Evolutionary conservation across 768 basidiomycete genomes (phyloP).

Genomic region (Agaricus bisporus): DNA sequence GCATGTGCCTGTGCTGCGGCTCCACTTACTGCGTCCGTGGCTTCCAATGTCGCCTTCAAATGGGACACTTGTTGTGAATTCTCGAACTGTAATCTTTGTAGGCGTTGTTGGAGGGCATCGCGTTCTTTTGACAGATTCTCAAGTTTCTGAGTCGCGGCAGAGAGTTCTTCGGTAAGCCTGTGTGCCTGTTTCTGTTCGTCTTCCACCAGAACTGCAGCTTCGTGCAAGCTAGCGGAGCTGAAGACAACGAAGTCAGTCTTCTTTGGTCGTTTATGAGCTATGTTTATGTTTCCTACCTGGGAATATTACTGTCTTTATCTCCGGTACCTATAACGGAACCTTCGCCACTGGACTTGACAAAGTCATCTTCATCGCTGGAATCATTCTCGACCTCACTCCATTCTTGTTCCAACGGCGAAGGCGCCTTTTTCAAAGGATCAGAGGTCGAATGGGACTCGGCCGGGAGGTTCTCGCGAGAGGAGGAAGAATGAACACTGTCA

Average conservation of each 20-base stretch:
- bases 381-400: conserved; percentile 6
- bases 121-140: background rate
- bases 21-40: background rate
- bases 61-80: background rate
- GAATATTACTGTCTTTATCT: background rate
- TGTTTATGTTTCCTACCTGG: background rate
- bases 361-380: conserved; percentile 10
- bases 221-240: background rate
- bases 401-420: conserved; percentile 8
- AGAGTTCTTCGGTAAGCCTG: background rate
- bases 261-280: background rate
- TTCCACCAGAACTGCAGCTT: conserved; percentile 2
- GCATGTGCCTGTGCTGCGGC: background rate
- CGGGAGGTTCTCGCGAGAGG: background rate
- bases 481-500: background rate
- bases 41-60: background rate
- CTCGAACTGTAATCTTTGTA: background rate
- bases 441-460: background rate
- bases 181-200: background rate
- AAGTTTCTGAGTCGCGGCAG: background rate
- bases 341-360: background rate
- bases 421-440: background rate
- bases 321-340: background rate
- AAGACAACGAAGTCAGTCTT: background rate
- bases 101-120: background rate